A percentile compares a stretch with the other conserved stretches of the same genome.
Conservation (phyloP, 2,329 filamentous ascomycete genomes). For the Penicillium sp. region DNA sequence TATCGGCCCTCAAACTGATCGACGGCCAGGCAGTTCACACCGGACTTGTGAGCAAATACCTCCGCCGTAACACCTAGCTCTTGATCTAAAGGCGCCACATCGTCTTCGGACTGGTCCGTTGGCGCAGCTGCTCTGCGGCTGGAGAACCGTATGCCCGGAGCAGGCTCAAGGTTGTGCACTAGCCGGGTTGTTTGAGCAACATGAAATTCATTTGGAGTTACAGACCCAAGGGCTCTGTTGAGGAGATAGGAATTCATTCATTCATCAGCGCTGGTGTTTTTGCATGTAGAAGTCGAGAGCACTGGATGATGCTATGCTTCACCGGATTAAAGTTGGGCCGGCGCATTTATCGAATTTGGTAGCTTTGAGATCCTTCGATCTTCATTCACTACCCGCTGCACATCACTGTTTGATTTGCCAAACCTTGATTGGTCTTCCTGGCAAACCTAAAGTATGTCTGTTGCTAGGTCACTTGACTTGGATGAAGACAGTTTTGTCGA, state of each 20-base stretch:
- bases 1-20: conserved; percentile 79
- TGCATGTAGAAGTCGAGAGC: background rate
- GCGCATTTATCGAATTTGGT: conserved; percentile 15
- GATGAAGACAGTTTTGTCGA: background rate
- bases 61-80: conserved; percentile 30
- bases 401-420: conserved; percentile 1
- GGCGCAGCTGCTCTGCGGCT: conserved; percentile 47
- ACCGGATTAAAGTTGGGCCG: conserved; percentile 27
- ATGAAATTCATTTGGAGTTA: conserved; percentile 64
- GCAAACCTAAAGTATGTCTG: conserved; percentile 3
- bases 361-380: background rate
- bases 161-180: conserved; percentile 67
- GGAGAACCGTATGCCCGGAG: conserved; percentile 68
- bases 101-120: conserved; percentile 10
- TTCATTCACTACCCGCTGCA: background rate
- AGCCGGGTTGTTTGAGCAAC: conserved; percentile 65
- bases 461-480: background rate
- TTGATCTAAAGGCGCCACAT: conserved; percentile 14
- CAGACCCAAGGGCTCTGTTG: conserved; percentile 70
- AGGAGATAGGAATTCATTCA: conserved; percentile 78
- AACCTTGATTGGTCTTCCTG: conserved; percentile 6
- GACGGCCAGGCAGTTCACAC: conserved; percentile 75
- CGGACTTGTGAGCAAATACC: conserved; percentile 66
- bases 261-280: conserved; percentile 32
- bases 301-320: conserved; percentile 27